Percentiles rank a stretch among this genome's conserved stretches.
Conservation (phyloP, 441 rosid genomes). For the Manihot esculenta region DNA sequence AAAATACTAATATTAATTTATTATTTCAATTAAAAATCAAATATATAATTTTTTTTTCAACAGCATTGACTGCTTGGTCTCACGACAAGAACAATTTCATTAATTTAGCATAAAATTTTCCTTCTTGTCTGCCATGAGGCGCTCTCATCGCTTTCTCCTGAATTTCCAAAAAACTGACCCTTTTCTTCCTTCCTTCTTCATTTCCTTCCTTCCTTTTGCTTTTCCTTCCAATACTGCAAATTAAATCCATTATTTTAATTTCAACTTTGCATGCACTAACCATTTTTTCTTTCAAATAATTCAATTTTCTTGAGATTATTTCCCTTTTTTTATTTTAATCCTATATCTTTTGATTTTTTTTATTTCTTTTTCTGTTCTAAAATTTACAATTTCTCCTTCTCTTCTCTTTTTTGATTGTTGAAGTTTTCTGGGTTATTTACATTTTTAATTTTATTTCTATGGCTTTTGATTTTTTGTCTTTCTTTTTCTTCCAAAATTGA, state of each 20-base stretch:
- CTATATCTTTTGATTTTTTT: background rate
- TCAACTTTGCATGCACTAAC: slow-evolving; percentile 1
- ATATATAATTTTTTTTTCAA: too few species aligned
- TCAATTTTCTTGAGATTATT: background rate
- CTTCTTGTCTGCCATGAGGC: slow-evolving; percentile 34
- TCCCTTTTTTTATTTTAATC: background rate
- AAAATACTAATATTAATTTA: too few species aligned
- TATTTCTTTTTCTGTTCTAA: background rate
- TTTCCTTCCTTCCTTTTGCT: background rate
- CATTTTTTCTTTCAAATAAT: background rate
- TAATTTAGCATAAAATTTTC: background rate
- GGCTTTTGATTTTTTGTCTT: background rate
- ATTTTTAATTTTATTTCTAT: background rate
- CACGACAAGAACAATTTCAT: background rate
- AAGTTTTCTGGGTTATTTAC: background rate
- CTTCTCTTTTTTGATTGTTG: background rate
- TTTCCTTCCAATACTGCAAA: background rate
- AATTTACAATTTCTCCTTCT: background rate
- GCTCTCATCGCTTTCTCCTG: slow-evolving; percentile 17
- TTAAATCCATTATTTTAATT: background rate
- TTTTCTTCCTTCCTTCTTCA: background rate
- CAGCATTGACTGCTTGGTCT: background rate
- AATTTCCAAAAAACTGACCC: background rate
- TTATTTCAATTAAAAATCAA: too few species aligned
- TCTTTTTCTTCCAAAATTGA: background rate